Evolutionary conservation across 2,329 filamentous ascomycete species (phyloP).

Genomic region (Tolypocladium paradoxum): DNA sequence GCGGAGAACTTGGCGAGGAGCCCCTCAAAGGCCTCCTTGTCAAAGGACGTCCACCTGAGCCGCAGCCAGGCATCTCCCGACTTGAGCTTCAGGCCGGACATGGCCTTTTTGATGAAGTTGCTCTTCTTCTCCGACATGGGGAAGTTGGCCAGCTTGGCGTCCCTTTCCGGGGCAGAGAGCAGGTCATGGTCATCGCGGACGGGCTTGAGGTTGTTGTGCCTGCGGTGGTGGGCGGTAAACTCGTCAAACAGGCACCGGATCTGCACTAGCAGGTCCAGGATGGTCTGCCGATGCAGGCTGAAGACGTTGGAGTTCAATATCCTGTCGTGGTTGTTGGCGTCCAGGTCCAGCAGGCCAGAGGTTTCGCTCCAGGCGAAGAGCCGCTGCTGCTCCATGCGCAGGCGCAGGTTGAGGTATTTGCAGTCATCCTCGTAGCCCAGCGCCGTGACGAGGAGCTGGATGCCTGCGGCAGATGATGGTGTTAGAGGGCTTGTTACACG

Average conservation of each 20-base stretch:
- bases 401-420: constrained; percentile 34
- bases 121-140: constrained; percentile 29
- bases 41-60: constrained; percentile 34
- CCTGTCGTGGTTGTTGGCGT: constrained; percentile 27
- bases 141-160: constrained; percentile 32
- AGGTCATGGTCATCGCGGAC: constrained; percentile 22
- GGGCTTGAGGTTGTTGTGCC: constrained; percentile 24
- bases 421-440: constrained; percentile 35
- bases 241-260: constrained; percentile 35
- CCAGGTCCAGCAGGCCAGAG: constrained; percentile 34
- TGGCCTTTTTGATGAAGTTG: constrained; percentile 33
- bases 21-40: constrained; percentile 33
- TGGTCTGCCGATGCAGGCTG: constrained; percentile 34
- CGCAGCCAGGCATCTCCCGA: constrained; percentile 23
- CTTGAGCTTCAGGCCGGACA: constrained; percentile 25
- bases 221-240: constrained; percentile 30
- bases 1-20: constrained; percentile 31
- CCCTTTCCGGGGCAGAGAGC: constrained; percentile 28
- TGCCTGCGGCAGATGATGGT: constrained; percentile 16
- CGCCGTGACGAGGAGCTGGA: constrained; percentile 37
- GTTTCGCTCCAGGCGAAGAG: constrained; percentile 39
- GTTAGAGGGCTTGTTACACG: neutral
- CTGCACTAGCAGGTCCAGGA: constrained; percentile 37
- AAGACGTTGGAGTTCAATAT: constrained; percentile 36
- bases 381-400: constrained; percentile 39